Base-by-base conservation (phyloP, 495 filamentous ascomycete genomes). In the Aspergillus sclerotiicarbonarius region DNA sequence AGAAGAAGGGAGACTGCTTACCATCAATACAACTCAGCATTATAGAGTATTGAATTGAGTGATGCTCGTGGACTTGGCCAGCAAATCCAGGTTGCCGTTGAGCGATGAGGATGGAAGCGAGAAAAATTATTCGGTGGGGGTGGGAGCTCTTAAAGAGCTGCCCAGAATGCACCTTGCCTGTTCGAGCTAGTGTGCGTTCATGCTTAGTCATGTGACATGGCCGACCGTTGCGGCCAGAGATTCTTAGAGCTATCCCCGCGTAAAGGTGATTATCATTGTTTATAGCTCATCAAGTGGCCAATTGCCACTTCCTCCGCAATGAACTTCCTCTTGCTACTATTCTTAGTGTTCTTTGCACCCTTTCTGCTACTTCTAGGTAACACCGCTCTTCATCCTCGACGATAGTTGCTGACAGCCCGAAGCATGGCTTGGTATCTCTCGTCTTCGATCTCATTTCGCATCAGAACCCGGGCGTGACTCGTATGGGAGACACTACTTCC, bases 361-460 rank as follows among this genome's bases (percentile, higher is more conserved):
- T 48, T 84, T 4, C 46, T 79, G 18, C 66, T 82, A 35, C 74
- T 82, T 45, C 48, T 79, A 59, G 80, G 81, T 80, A 64, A 59
- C 19, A 21, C 48, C 16, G 31, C 59, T 32, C 33, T 16, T 41
- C 45, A 25, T 19, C 45, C 4, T 2, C 12, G 30, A 39, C 10
- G 25, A 15, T 29, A 51, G 8, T 6, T 32, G 41, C 54, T 74
- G 49, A 75, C 62, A 67, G 48, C 37, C 6, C 39, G 45, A 60
- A 83, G 80, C 67, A 62, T 87, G 77, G 72, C 72, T 87, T 20
- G 80, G 75, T 52, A 65, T 84, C 44, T 86, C 84, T 67, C 71
- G 75, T 13, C 73, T 84, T 60, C 79, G 81, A 46, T 67, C 70
- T 21, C 72, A 73, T 37, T 54, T 76, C 35, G 73, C 71, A 47